Evolutionary conservation across 2,329 filamentous ascomycete species (phyloP), one percentile per base, ranked within the genome.

Genomic region (Verticillium nonalfalfae): DNA sequence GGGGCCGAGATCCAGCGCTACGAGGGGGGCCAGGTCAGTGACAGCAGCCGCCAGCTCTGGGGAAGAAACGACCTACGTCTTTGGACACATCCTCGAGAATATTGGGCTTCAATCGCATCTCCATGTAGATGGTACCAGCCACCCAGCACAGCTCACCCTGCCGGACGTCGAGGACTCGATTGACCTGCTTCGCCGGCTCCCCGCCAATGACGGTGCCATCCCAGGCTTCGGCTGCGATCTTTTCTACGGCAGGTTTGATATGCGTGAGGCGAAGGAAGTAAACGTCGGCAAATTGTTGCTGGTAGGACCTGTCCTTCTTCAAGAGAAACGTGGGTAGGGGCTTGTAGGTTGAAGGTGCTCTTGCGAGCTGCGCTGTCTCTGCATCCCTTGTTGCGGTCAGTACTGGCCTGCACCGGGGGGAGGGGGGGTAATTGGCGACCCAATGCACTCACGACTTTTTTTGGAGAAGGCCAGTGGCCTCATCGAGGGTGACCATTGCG

Each of bases 71-170:
- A 76, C 84, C 65, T 77, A 93, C 91, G 75, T 97, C 94, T 76
- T 96, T 96, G 50, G 91, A 90, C 52, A 99, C 90, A 69, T 99
- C 95, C 63, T 97, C 93, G 38, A 99, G 79, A 73, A 99, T 94
- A 71, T 96, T 96, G 1, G 96, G 95, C 78, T 99, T 99, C 70
- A 97, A 76, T 2, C 90, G 86, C 91, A 99, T 93, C 66, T 98
- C 92, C 90, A 98, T 96, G 74, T 96, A 99, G 36, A 98, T 87
- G 0, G 95, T 99, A 15, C 96, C 95, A 0, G 89, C 84, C 15
- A 99, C 90, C 93, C 94, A 99, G 78, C 94, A 98, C 39, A 98
- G 80, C 77, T 97, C 88, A 65, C 95, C 95, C 78, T 98, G 95
- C 63, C 94, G 87, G 59, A 99, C 95, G 76, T 99, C 94, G 35